A percentile compares a stretch with the other conserved stretches of the same genome.
These are phyloP conservation scores for Sporothrix protearum DNA, from an alignment of 2,329 filamentous ascomycete species.

Conservation along the genomic window DNA sequence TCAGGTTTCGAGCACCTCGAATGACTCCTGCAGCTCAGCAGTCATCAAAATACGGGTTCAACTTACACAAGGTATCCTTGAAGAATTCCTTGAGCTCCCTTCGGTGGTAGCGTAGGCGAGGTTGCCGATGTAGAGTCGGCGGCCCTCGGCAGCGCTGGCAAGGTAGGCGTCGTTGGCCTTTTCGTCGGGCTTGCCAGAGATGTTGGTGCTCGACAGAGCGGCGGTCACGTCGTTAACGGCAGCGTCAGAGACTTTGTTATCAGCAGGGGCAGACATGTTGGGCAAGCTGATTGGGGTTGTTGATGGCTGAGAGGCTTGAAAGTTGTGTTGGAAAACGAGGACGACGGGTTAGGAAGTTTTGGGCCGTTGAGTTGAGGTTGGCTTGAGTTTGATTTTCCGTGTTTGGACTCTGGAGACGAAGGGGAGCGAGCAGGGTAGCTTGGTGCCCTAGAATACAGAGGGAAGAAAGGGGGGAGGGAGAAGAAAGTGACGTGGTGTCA, in stretches of 20 bases:
- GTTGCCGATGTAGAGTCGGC: slow-evolving; percentile 99
- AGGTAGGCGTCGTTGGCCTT: slow-evolving; percentile 84
- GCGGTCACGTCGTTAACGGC: slow-evolving; percentile 73
- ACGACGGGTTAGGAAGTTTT: slow-evolving; percentile 44
- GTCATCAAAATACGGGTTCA: not conserved
- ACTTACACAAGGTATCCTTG: slow-evolving; percentile 98
- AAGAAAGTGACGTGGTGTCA: slow-evolving; percentile 23
- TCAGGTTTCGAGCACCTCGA: not conserved
- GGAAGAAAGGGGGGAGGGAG: slow-evolving; percentile 31
- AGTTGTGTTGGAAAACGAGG: not conserved
- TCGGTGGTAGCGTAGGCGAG: slow-evolving; percentile 99
- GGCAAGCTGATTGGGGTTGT: slow-evolving; percentile 28
- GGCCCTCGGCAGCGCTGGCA: slow-evolving; percentile 96
- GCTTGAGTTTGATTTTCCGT: slow-evolving; percentile 26
- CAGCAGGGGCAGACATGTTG: slow-evolving; percentile 82
- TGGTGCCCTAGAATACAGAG: slow-evolving; percentile 71
- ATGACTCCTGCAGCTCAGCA: not conserved
- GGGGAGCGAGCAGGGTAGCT: slow-evolving; percentile 74
- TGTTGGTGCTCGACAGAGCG: slow-evolving; percentile 68
- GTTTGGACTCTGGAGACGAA: slow-evolving; percentile 70
- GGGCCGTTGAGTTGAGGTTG: slow-evolving; percentile 30
- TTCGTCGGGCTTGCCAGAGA: slow-evolving; percentile 55
- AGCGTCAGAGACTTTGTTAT: slow-evolving; percentile 57
- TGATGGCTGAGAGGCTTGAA: slow-evolving; percentile 18
- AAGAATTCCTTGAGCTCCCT: slow-evolving; percentile 99